Evolutionary conservation across 2,329 filamentous ascomycete species (phyloP).

Genomic region (Nemania sp.): DNA sequence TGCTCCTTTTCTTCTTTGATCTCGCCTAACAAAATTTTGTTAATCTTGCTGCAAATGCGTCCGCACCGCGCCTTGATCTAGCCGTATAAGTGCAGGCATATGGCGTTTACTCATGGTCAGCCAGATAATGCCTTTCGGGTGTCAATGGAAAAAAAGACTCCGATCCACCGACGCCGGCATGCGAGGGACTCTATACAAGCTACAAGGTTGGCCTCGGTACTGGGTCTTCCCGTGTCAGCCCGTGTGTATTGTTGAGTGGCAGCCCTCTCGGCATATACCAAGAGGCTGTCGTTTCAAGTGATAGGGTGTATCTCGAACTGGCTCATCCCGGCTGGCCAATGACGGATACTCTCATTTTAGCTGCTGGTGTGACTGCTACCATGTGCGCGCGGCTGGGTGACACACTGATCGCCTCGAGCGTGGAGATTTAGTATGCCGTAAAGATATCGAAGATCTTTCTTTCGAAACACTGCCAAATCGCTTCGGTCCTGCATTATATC

Average conservation of each 20-base stretch:
- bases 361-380: slow-evolving; percentile 1
- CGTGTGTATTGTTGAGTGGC: background rate
- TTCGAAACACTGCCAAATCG: slow-evolving; percentile 7
- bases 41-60: too few species aligned
- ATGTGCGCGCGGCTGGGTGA: slow-evolving; percentile 8
- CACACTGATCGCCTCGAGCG: slow-evolving; percentile 1
- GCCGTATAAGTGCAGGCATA: background rate
- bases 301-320: slow-evolving; percentile 1
- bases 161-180: slow-evolving; percentile 24
- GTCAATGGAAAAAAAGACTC: slow-evolving; percentile 1
- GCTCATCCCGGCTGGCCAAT: slow-evolving; percentile 1
- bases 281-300: background rate
- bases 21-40: too few species aligned
- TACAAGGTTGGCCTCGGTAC: slow-evolving; percentile 15
- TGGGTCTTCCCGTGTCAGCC: slow-evolving; percentile 4
- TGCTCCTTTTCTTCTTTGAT: too few species aligned
- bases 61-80: background rate
- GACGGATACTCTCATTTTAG: background rate
- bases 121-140: background rate
- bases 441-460: background rate
- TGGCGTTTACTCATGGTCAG: background rate
- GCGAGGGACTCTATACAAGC: slow-evolving; percentile 5
- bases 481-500: slow-evolving; percentile 2
- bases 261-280: background rate
- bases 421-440: background rate